Evolutionary conservation across 176 grass and related monocot genomes (phyloP), one percentile per base, ranked within the genome.

Genomic region (Aegilops speltoides): DNA sequence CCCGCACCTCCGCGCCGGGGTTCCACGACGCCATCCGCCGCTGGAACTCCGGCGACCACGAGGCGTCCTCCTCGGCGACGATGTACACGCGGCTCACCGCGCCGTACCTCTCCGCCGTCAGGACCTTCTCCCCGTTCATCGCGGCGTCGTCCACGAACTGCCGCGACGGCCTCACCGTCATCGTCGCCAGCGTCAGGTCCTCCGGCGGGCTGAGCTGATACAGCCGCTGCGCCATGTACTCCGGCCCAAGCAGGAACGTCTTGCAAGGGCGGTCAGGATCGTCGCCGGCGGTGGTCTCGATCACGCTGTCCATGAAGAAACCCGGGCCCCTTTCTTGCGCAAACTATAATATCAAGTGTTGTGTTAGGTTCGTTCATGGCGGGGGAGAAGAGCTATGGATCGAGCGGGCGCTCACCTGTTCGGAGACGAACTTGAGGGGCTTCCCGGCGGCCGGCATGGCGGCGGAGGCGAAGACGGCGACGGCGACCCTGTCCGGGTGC

Each of bases 151-250:
- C 77, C 8, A 10, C 0, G 50, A 90, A 87, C 64, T 1, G 17
- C 24, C 3, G 37, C 0, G 46, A 59, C 43, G 87, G 45, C 61
- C 87, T 91, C 77, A 46, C 54, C 26, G 84, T 26, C 64, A 26
- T 57, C 10, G 10, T 93, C 4, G 68, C 87, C 26, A 96, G 85
- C 1, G 79, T 84, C 20, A 88, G 10, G 16, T 93, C 87, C 91
- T 89, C 83, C 0, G 59, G 37, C 0, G 87, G 71, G 73, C 78
- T 78, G 45, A 86, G 81, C 69, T 84, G 84, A 1, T 83, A 78
- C 64, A 84, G 22, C 4, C 12, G 64, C 14, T 33, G 26, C 2
- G 45, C 6, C 70, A 87, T 64, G 50, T 36, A 90, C 37, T 73
- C 50, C 7, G 80, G 85, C 0, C 91, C 81, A 0, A 87, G 78